These are phyloP conservation scores for Ganoderma lingzhi DNA, from an alignment of 1,284 basidiomycete species.

Conservation along the genomic window DNA sequence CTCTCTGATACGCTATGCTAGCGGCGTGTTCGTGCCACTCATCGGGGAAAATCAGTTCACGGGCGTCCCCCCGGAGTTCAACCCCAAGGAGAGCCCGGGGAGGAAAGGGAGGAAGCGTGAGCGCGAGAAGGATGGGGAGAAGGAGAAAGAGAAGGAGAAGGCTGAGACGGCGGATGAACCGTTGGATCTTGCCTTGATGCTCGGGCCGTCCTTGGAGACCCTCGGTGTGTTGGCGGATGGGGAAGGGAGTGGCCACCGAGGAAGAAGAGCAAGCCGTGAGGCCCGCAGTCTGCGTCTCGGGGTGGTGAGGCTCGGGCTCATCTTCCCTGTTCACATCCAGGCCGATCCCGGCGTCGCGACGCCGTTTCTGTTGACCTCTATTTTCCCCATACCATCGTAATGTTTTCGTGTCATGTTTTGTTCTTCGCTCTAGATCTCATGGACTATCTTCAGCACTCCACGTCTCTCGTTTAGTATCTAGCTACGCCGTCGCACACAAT, in stretches of 20 bases:
- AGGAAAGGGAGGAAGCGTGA: slow-evolving; percentile 24
- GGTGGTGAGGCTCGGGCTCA: background rate
- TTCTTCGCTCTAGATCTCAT: background rate
- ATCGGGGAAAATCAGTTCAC: slow-evolving; percentile 35
- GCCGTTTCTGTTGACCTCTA: background rate
- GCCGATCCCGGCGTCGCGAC: background rate
- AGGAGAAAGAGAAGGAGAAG: slow-evolving; percentile 1
- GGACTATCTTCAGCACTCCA: background rate
- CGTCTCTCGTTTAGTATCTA: background rate
- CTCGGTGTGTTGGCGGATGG: background rate
- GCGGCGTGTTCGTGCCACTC: slow-evolving; percentile 7
- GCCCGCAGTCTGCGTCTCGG: background rate
- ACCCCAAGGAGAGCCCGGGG: slow-evolving; percentile 21
- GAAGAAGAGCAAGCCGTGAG: slow-evolving; percentile 16
- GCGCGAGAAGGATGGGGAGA: slow-evolving; percentile 18
- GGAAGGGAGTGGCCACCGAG: slow-evolving; percentile 3
- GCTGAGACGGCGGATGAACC: background rate
- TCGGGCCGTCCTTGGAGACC: slow-evolving; percentile 1
- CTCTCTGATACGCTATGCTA: slow-evolving; percentile 15
- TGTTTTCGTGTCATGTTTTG: background rate
- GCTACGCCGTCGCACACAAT: background rate
- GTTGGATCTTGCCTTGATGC: slow-evolving; percentile 40
- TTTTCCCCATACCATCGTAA: background rate
- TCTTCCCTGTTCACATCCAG: background rate
- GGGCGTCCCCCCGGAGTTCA: slow-evolving; percentile 31